A percentile compares a stretch with the other conserved stretches of the same genome.
phyloP scores from a whole-genome alignment of 2,329 filamentous ascomycete species.

The Colletotrichum sojae region DNA sequence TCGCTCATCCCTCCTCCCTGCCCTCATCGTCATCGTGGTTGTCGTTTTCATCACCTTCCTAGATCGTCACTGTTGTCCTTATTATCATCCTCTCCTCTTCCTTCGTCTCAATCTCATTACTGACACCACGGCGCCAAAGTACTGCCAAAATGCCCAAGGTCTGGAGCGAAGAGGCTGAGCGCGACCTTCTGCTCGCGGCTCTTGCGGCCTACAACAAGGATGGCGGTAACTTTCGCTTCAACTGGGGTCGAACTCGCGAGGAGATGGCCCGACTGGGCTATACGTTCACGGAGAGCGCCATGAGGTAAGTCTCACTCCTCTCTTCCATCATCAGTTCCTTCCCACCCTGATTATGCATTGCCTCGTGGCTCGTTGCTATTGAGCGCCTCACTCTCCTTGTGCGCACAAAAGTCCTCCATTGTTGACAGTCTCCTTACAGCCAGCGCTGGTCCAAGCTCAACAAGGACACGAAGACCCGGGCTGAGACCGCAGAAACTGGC shows the following conservation, averaged over 20 bases:
- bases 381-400: too few relatives aligned
- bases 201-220: constrained; percentile 30
- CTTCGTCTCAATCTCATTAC: background rate
- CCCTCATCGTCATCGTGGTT: too few relatives aligned
- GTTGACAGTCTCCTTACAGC: constrained; percentile 41
- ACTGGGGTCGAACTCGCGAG: constrained; percentile 51
- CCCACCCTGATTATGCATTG: background rate
- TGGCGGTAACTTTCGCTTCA: constrained; percentile 46
- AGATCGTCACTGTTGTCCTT: too few relatives aligned
- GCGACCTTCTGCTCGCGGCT: background rate
- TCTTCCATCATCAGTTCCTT: background rate
- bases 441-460: constrained; percentile 57
- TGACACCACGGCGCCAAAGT: background rate
- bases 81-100: background rate
- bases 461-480: constrained; percentile 48
- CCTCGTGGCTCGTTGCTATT: background rate
- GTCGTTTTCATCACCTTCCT: too few relatives aligned
- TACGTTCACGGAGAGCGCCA: constrained; percentile 55
- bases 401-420: too few relatives aligned
- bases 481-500: background rate
- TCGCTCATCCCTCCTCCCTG: too few relatives aligned
- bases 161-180: constrained; percentile 19
- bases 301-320: constrained; percentile 49
- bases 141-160: background rate
- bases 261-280: constrained; percentile 53